Evolutionary conservation across 495 filamentous ascomycete genomes (phyloP).

Genomic region (Neurospora cerealis): DNA sequence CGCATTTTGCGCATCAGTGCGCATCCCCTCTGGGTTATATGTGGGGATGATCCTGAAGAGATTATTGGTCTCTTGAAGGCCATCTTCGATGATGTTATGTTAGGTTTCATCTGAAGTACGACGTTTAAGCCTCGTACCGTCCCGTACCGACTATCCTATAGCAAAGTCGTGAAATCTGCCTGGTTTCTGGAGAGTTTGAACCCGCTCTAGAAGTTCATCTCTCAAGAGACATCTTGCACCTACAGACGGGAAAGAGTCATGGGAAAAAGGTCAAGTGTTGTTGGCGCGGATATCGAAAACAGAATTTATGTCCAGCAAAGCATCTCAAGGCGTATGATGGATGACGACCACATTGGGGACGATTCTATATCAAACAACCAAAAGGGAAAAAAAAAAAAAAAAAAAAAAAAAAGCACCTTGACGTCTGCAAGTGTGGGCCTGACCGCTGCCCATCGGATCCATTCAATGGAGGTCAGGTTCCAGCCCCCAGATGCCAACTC

Average conservation of each 20-base stretch:
- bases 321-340: background rate
- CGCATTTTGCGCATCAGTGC: background rate
- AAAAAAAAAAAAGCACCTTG: background rate
- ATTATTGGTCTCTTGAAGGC: conserved; percentile 15
- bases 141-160: background rate
- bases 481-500: background rate
- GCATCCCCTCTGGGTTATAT: conserved; percentile 10
- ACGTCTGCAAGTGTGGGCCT: background rate
- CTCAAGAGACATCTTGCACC: background rate
- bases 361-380: background rate
- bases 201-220: background rate
- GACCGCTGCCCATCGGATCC: background rate
- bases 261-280: background rate
- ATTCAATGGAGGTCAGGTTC: background rate
- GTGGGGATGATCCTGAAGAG: conserved; percentile 18
- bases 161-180: background rate
- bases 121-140: conserved; percentile 4
- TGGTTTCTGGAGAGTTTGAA: background rate
- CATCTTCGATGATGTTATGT: background rate
- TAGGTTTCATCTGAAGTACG: background rate
- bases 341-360: background rate
- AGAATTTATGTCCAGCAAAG: background rate
- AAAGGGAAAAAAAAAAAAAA: background rate
- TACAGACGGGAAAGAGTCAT: background rate
- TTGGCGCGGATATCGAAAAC: background rate